Evolutionary conservation across 495 filamentous ascomycete species (phyloP), one percentile per base, ranked within the genome.

Genomic region (Pyrenula massariospora): DNA sequence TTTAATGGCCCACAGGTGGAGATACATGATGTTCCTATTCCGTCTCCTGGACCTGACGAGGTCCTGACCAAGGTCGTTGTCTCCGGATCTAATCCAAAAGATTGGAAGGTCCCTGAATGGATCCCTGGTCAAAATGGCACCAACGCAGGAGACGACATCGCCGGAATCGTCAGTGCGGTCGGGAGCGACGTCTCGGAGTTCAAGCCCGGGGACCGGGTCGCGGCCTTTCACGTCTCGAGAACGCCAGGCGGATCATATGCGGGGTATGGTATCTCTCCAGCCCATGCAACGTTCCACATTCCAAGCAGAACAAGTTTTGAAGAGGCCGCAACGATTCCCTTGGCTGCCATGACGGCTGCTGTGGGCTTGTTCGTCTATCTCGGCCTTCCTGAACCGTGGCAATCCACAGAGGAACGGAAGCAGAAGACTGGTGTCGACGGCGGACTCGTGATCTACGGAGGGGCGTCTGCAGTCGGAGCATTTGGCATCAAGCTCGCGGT

Each of bases 51-150:
- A 50, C 68, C 75, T 2, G 74, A 80, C 56, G 79, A 93, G 57
- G 70, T 91, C 22, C 74, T 91, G 15, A 91, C 86, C 61, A 81
- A 82, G 57, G 84, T 89, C 36, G 69, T 85, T 11, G 81, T 84
- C 3, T 77, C 75, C 47, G 85, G 84, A 20, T 83, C 80, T 21
- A 91, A 91, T 65, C 88, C 88, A 2, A 91, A 91, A 63, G 88
- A 92, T 69, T 89, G 85, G 86, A 89, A 86, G 60, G 24, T 68
- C 1, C 71, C 76, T 0, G 59, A 65, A 48, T 67, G 58, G 57
- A 53, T 57, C 12, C 49, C 61, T 0, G 54, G 65, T 11, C 52
- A 49, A 10, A 10, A 47, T n/a, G 59, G 58, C 0, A 57, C 54
- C 1, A 89, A 89, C 67, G 61, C 70, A 52, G 87, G 87, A 36